phyloP scores from a whole-genome alignment of 2,329 filamentous ascomycete species.

The Fusarium sp. region DNA sequence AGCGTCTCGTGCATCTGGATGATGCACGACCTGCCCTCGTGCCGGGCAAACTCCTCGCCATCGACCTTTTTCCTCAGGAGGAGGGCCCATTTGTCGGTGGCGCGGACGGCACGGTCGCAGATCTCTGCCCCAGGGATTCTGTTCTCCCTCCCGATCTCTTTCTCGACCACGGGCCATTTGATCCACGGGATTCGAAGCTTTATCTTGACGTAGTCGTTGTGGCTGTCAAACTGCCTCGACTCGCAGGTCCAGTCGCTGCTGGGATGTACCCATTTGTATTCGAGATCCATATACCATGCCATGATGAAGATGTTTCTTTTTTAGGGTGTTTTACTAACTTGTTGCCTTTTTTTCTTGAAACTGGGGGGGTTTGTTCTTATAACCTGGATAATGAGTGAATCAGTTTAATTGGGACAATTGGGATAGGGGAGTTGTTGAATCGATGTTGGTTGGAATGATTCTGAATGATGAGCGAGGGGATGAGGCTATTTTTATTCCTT shows the following conservation, averaged over 20 bases:
- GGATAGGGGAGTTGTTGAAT: background rate
- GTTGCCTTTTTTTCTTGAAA: background rate
- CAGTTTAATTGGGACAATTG: background rate
- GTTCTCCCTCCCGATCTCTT: conserved; percentile 4
- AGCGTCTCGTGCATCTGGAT: conserved; percentile 24
- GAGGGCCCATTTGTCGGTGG: background rate
- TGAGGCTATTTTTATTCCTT: background rate
- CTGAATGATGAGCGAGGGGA: background rate
- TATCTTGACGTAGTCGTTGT: conserved; percentile 16
- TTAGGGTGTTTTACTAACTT: background rate
- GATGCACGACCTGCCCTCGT: conserved; percentile 14
- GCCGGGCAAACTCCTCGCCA: conserved; percentile 6
- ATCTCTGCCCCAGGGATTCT: conserved; percentile 1
- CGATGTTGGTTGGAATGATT: background rate
- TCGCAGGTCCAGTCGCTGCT: conserved; percentile 7
- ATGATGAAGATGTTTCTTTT: background rate
- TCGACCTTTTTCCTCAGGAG: background rate
- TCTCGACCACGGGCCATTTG: conserved; percentile 19
- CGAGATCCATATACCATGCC: background rate
- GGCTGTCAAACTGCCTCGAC: conserved; percentile 11
- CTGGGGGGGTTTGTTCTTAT: background rate
- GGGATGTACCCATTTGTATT: conserved; percentile 19
- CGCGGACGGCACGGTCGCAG: background rate
- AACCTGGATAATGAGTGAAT: background rate
- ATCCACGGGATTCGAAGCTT: conserved; percentile 23